Evolutionary conservation across 768 basidiomycete species (phyloP), one percentile per base, ranked within the genome.

Genomic region (Lentinula raphanica): DNA sequence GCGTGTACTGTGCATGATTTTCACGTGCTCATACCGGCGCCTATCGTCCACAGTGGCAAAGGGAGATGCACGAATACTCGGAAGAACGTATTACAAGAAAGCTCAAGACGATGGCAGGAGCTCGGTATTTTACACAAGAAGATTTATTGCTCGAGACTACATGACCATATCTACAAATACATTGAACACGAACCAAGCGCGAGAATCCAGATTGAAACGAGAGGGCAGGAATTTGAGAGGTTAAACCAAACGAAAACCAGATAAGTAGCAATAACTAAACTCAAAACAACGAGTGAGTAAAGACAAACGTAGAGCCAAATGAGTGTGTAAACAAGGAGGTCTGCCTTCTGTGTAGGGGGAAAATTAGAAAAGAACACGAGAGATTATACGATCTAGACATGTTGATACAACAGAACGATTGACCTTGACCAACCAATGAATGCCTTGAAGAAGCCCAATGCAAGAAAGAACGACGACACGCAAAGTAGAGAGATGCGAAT

Each of bases 341-440:
- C 25, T 31, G 46, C 17, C 29, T 13, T 27, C 29, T 9, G 11
- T 46, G 7, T 46, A 29, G 29, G 29, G 13, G 46, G 2, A 49
- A 5, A n/a, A 28, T 49, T 1, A 19, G 46, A 28, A 31, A 31
- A 49, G 27, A 49, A 19, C 46, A 28, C 46, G 27, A 17, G 29
- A 28, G 29, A 13, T 13, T 29, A n/a, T n/a, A n/a, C n/a, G 27
- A n/a, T 49, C 46, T n/a, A 49, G 17, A 31, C 27, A n/a, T 19
- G 29, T 27, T 49, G 46, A n/a, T 28, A 49, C 46, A 49, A 49
- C 46, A 49, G 46, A 44, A 19, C 19, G 23, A 19, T 53, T 53
- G 23, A 35, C 23, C 28, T 23, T 8, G 23, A 53, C 27, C 54
- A 19, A 59, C 49, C 36, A 42, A 60, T 49, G 59, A 42, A 51